Conservation (phyloP, 306 rosid species). For the Ziziphus jujuba region DNA sequence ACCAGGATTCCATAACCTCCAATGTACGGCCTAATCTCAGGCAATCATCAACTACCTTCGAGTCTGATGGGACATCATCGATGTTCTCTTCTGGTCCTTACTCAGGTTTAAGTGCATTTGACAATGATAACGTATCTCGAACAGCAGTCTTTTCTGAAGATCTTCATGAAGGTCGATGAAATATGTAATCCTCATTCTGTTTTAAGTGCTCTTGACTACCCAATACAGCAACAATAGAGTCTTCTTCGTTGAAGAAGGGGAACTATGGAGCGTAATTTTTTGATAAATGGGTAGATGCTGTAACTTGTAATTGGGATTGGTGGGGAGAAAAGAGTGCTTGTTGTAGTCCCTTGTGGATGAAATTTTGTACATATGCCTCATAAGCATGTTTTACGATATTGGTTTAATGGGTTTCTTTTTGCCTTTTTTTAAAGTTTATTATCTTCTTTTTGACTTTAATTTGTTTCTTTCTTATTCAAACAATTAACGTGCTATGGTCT, state of each 20-base stretch:
- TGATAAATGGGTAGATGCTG: slow-evolving; percentile 26
- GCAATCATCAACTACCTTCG: slow-evolving; percentile 84
- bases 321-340: slow-evolving; percentile 23
- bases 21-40: slow-evolving; percentile 63
- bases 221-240: slow-evolving; percentile 15
- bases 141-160: slow-evolving; percentile 93
- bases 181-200: slow-evolving; percentile 9
- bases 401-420: not conserved
- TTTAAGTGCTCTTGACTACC: slow-evolving; percentile 19
- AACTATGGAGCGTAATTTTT: slow-evolving; percentile 21
- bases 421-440: no score
- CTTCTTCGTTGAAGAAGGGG: slow-evolving; percentile 24
- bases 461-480: no score
- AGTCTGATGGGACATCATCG: slow-evolving; percentile 92
- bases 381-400: slow-evolving; percentile 9
- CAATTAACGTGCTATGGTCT: no score
- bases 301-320: slow-evolving; percentile 26
- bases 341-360: slow-evolving; percentile 36
- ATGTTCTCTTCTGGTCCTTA: slow-evolving; percentile 94
- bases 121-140: slow-evolving; percentile 72
- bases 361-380: slow-evolving; percentile 49
- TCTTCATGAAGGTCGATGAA: slow-evolving; percentile 95
- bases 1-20: slow-evolving; percentile 58
- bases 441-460: not conserved
- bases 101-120: slow-evolving; percentile 83